Base-by-base conservation (phyloP, 2,329 filamentous ascomycete genomes). In the Thermomyces lanuginosus region DNA sequence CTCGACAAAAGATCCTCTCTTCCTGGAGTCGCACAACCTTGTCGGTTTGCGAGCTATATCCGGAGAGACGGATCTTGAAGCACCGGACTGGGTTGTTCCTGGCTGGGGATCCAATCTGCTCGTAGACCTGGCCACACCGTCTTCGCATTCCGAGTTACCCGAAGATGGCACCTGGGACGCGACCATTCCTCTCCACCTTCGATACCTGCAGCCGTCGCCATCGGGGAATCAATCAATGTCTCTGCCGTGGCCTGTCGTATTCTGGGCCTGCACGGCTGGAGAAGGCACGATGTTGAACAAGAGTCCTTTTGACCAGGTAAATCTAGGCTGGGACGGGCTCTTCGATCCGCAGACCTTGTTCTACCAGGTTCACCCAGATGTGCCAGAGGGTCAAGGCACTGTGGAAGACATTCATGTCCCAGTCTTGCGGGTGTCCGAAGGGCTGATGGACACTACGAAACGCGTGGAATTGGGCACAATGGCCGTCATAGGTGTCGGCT, bases 11-110 rank as follows among this genome's bases (percentile, higher is more conserved):
- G 56, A 60, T 31, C 53, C 66, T 0, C 63, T 92, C 4, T 89
- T 91, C 54, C 64, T 92, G 16, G 53, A 69, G 3, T 84, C 81
- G 1, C 82, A 92, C 42, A 81, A 91, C 44, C 64, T 93, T 11
- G 61, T 64, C 2, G 60, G 67, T 2, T 56, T 91, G 21, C 72
- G 65, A 22, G 70, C 76, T 36, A 65, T 81, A 8, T 72, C 72
- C 14, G 68, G 78, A 8, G 79, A 81, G 11, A 78, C 84, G 5
- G 84, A 95, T 39, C 72, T 95, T 28, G 86, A 95, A 56, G 83
- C 82, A 0, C 86, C 86, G 1, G 76, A 76, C 41, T 95, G 91
- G 60, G 70, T 74, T 2, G 65, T 82, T 16, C 46, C 64, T 5
- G 52, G 63, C 16, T 93, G 86, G 86, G 86, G 86, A 4, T 84